Base-by-base conservation (phyloP, 2,329 filamentous ascomycete genomes). In the Aspergillus sp. region DNA sequence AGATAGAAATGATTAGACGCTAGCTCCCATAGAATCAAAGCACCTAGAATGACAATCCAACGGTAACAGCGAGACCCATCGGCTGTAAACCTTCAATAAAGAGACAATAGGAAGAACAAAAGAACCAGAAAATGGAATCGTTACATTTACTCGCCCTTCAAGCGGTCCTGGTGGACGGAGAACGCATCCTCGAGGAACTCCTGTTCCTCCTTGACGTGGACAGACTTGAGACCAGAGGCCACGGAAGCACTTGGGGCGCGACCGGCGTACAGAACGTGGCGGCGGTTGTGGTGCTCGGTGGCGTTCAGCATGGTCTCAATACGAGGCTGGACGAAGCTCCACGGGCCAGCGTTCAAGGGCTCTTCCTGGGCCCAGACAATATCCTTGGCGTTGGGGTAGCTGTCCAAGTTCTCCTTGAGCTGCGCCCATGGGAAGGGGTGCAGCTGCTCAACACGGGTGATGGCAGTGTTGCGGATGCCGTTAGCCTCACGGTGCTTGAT, bases 371-470 rank as follows among this genome's bases (percentile, higher is more conserved):
- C 85, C 90, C 90, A 98, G 51, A 98, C 90, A 55, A 98, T 90
- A 52, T 90, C 91, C 79, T 96, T 88, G 58, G 91, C 91, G 70
- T 98, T 98, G 66, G 90, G 89, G 77, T 98, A 98, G 69, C 76
- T 82, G 76, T 98, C 91, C 43, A 98, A 80, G 76, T 97, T 97
- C 70, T 97, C 91, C 76, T 87, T 88, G 43, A 98, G 82, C 71
- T 93, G 90, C 59, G 90, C 84, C 91, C 93, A 98, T 40, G 93
- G 93, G 88, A 98, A 98, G 61, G 93, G 93, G 75, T 98, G 90
- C 48, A 98, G 81, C 74, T 98, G 93, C 76, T 98, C 93, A 56
- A 98, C 82, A 65, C 93, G 90, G 19, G 90, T 96, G 66, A 98
- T 85, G 62, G 91, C 93, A 13, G 91, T 87, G 65, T 96, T 85